Evolutionary conservation across 2,329 filamentous ascomycete species (phyloP).

Genomic region (Acrodontium crateriforme): DNA sequence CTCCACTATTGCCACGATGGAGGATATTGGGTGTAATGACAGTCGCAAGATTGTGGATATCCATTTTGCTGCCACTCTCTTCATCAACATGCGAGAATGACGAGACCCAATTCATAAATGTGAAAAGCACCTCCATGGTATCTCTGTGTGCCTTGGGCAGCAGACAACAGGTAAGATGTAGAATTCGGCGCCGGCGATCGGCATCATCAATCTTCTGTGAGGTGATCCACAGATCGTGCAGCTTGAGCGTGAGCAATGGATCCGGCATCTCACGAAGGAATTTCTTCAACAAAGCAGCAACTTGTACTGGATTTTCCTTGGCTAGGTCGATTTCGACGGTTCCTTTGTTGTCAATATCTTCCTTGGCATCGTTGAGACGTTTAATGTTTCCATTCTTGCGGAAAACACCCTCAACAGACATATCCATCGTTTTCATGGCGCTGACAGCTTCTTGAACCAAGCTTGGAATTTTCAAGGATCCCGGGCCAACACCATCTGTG

Average conservation of each 20-base stretch:
- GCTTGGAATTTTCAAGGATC: constrained; percentile 78
- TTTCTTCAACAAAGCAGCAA: constrained; percentile 86
- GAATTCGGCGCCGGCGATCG: constrained; percentile 66
- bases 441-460: constrained; percentile 88
- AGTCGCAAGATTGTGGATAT: constrained; percentile 90
- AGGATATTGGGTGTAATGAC: constrained; percentile 94
- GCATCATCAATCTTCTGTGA: constrained; percentile 75
- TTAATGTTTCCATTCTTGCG: constrained; percentile 98
- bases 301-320: constrained; percentile 80
- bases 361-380: constrained; percentile 72
- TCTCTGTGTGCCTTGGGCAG: constrained; percentile 87
- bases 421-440: constrained; percentile 96
- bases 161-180: constrained; percentile 85
- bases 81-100: constrained; percentile 97
- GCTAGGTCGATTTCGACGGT: constrained; percentile 76
- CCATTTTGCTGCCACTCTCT: constrained; percentile 96
- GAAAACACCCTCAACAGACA: constrained; percentile 97
- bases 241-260: constrained; percentile 85
- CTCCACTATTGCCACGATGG: constrained; percentile 30
- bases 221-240: constrained; percentile 79
- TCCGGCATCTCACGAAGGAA: constrained; percentile 91
- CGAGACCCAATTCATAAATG: constrained; percentile 92
- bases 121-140: constrained; percentile 87
- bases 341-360: constrained; percentile 73
- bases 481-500: constrained; percentile 91